These are phyloP conservation scores for Fusarium nisikadoi DNA, from an alignment of 2,329 filamentous ascomycete genomes.

Conservation along the genomic window DNA sequence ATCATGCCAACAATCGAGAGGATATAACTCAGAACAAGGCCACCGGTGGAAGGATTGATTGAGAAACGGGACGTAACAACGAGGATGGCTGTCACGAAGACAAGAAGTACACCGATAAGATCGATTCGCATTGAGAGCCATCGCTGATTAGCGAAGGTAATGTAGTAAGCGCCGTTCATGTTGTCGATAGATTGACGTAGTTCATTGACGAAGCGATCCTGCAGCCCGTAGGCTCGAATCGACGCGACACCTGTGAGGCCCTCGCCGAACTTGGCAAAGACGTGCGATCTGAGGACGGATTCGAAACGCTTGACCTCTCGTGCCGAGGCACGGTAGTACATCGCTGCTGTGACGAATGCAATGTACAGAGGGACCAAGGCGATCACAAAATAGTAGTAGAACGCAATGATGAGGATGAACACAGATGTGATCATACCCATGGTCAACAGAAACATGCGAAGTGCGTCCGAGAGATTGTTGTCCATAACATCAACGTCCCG, in stretches of 20 bases:
- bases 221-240: constrained; percentile 89
- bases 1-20: constrained; percentile 94
- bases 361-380: constrained; percentile 73
- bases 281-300: constrained; percentile 83
- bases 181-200: constrained; percentile 82
- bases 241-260: constrained; percentile 84
- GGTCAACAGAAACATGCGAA: constrained; percentile 92
- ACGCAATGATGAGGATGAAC: constrained; percentile 92
- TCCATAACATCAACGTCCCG: constrained; percentile 98
- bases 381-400: constrained; percentile 86
- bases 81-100: constrained; percentile 88
- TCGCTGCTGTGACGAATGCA: constrained; percentile 82
- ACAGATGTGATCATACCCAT: constrained; percentile 84
- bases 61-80: constrained; percentile 92
- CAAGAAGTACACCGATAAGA: constrained; percentile 81
- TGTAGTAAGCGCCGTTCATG: constrained; percentile 94
- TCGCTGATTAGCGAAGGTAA: constrained; percentile 94
- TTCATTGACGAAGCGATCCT: constrained; percentile 76
- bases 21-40: constrained; percentile 92
- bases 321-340: constrained; percentile 90
- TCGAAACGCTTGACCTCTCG: constrained; percentile 96
- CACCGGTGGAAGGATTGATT: constrained; percentile 84
- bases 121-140: constrained; percentile 92
- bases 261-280: constrained; percentile 93
- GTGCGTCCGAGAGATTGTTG: constrained; percentile 86